These are phyloP conservation scores for Daldinia concentrica DNA, from an alignment of 495 filamentous ascomycete genomes.

Conservation along the genomic window DNA sequence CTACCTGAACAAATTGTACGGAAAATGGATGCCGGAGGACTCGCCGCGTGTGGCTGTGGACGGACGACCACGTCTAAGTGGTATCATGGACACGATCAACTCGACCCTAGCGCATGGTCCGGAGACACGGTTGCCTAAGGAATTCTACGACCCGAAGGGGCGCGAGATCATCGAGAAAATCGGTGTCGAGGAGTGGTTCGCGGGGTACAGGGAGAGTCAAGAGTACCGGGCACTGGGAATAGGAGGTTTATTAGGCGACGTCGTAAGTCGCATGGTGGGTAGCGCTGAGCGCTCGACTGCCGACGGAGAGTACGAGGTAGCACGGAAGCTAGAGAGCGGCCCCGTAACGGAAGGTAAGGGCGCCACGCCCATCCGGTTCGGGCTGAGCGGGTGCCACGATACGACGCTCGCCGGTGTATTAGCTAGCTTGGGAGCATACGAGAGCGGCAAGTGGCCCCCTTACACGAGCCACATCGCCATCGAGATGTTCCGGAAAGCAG, in stretches of 20 bases:
- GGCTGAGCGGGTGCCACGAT: slow-evolving; percentile 90
- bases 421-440: slow-evolving; percentile 79
- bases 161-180: slow-evolving; percentile 78
- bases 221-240: slow-evolving; percentile 92
- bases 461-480: slow-evolving; percentile 92
- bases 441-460: slow-evolving; percentile 81
- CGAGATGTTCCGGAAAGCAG: slow-evolving; percentile 77
- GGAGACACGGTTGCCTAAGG: slow-evolving; percentile 75
- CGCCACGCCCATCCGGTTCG: slow-evolving; percentile 64
- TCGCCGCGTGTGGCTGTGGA: slow-evolving; percentile 79
- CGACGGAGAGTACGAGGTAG: slow-evolving; percentile 62
- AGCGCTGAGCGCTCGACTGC: slow-evolving; percentile 69
- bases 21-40: slow-evolving; percentile 84
- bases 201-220: slow-evolving; percentile 80
- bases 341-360: slow-evolving; percentile 60
- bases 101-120: slow-evolving; percentile 86
- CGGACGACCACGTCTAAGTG: slow-evolving; percentile 81
- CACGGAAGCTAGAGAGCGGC: slow-evolving; percentile 50
- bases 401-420: slow-evolving; percentile 87
- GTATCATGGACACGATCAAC: slow-evolving; percentile 95
- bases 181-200: slow-evolving; percentile 91
- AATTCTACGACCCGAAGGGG: slow-evolving; percentile 86
- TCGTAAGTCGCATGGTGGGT: slow-evolving; percentile 84
- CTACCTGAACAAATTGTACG: slow-evolving; percentile 77
- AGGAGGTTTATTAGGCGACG: slow-evolving; percentile 82